A percentile compares a stretch with the other conserved stretches of the same genome.
Evolutionary conservation across 352 stramenopile species (phyloP).

Genomic region (Pythium phragmitis): DNA sequence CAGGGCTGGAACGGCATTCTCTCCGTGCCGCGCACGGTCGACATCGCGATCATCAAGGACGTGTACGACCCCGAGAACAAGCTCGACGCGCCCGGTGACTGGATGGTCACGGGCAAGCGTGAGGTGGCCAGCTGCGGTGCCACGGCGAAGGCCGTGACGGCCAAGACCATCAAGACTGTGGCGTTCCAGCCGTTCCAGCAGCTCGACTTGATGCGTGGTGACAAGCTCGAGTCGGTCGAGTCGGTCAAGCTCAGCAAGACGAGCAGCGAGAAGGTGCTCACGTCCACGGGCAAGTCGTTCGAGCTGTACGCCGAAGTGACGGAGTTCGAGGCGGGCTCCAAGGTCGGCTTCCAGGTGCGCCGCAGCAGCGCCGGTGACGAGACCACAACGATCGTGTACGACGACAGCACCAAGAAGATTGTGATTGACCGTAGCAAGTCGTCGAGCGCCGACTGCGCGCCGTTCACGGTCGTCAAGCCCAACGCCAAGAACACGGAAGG

Average conservation of each 20-base stretch:
- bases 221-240: constrained; percentile 34
- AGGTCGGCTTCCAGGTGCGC: constrained; percentile 61
- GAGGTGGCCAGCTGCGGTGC: constrained; percentile 29
- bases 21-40: constrained; percentile 51
- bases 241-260: constrained; percentile 30
- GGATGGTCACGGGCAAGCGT: constrained; percentile 46
- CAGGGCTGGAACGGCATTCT: constrained; percentile 73
- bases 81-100: constrained; percentile 50
- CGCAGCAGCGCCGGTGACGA: constrained; percentile 45
- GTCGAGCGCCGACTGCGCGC: constrained; percentile 43
- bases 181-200: constrained; percentile 45
- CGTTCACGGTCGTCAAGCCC: constrained; percentile 44
- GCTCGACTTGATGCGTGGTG: constrained; percentile 49
- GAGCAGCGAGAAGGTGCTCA: constrained; percentile 34
- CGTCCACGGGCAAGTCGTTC: constrained; percentile 50
- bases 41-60: constrained; percentile 48
- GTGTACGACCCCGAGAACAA: constrained; percentile 51
- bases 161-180: constrained; percentile 72
- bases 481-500: constrained; percentile 37
- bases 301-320: constrained; percentile 49
- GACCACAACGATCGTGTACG: constrained; percentile 60
- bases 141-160: constrained; percentile 26
- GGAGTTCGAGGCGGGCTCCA: constrained; percentile 38
- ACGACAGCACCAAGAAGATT: constrained; percentile 57
- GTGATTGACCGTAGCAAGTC: constrained; percentile 56